Base-by-base conservation (phyloP, 129 eudicot genomes). In the Scalesia atractyloides region DNA sequence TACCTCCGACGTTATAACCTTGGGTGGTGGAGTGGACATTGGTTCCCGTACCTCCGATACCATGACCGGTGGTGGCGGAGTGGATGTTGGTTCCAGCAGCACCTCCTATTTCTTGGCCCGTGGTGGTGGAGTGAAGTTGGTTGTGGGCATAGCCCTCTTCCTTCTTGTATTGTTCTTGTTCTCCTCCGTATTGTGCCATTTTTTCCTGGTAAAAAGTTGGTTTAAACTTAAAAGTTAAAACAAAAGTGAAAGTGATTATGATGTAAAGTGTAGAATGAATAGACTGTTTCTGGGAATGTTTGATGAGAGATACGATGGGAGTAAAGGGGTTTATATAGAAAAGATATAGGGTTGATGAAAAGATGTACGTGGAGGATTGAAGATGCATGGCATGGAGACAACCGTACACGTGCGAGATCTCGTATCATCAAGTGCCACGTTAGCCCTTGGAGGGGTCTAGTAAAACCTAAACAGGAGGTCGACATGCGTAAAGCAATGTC, bases 151-250 rank as follows among this genome's bases (percentile, higher is more conserved):
- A 67, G 12, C 65, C 80, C 41, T 73, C 82, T 48, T 48, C 67
- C 19, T 68, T 50, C 9, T 7, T 36, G 82, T 57, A 52, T 36
- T 39, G 62, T 14, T 41, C 46, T 2, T 72, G 69, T 14, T 72
- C 68, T 44, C 83, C 68, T 80, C 80, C 75, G 59, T 68, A 58
- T 73, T 74, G 72, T 68, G 70, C 79, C 84, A 73, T 73, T 54
- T 51, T 30, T 30, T 33, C 54, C 44, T 7, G 22, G 20, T 22
- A 3, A 14, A 51, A 43, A 10, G 18, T 7, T 12, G 15, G 58
- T 41, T 9, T 52, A 44, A 36, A 49, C n/a, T 2, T 9, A 34
- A 22, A 2, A 22, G 1, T 22, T 22, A 22, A 0, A 22, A 22
- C 26, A 0, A 75, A 44, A 41, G 37, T 12, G 17, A 44, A 43